Base-by-base conservation (phyloP, 768 basidiomycete genomes). In the Scleroderma bovista region DNA sequence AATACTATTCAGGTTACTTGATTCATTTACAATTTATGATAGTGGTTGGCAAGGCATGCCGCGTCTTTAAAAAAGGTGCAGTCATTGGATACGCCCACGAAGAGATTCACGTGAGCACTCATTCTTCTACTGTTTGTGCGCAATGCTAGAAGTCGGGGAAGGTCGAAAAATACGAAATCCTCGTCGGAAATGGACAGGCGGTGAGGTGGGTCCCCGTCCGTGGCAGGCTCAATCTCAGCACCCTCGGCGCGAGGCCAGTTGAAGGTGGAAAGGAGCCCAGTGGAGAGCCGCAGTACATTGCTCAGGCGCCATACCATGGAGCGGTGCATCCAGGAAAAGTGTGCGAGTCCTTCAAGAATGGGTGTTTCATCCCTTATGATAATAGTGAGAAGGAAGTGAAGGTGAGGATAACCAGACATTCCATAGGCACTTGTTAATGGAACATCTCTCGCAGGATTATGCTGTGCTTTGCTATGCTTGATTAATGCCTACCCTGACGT, bases 41-140 rank as follows among this genome's bases (percentile, higher is more conserved):
- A 87, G 86, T 83, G 59, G 57, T 86, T 48, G 86, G 86, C 16
- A 87, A 85, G 59, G 84, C 83, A 2, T 80, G 77, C 23, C 53
- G 62, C 3, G 69, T 68, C 16, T 80, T 84, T 67, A 60, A 79
- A 60, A 76, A 81, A 55, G 86, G 87, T 7, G 80, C 73, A 17
- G 76, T 79, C 37, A 75, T 88, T 46, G 85, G 86, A 15, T 86
- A 75, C 60, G 71, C 66, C 41, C 69, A 78, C 54, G 69, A 81
- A 4, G 84, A 83, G 58, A 69, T 80, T 39, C 75, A 83, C 2
- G 86, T 84, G 64, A 40, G 69, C 58, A 15, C n/a, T 34, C 26
- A 32, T 23, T 26, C 13, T 16, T 39, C 38, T 17, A 32, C 22
- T 15, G 29, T 32, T 26, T 19, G 6, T 9, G 41, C 15, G 17